Evolutionary conservation across 1,139 yeast genomes (phyloP), one percentile per base, ranked within the genome.

Genomic region (Magnusiomyces tetraspermus): DNA sequence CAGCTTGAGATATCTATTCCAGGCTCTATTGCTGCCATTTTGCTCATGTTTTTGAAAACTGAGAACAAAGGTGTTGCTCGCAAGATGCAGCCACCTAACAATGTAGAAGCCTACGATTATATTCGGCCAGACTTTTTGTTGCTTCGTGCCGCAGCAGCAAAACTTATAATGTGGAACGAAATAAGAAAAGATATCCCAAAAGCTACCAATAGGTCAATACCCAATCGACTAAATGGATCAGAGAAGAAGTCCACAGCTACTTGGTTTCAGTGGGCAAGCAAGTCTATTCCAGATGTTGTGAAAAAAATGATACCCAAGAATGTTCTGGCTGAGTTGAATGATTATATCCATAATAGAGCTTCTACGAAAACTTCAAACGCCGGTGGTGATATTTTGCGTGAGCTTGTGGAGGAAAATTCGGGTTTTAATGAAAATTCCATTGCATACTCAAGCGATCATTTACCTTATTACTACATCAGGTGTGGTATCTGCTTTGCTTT

Each of bases 21-120:
- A 46, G 97, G 97, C 1, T 86, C 96, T 0, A 72, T 86, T 0
- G 67, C 87, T 49, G 96, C 97, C 0, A 68, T 94, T 42, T 77
- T 82, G 44, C 76, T 92, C 54, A 82, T 88, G 46, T 89, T 80
- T 63, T 68, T 89, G 71, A 82, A 78, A 60, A 82, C 95, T 0
- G 79, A 78, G 50, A 80, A 86, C 62, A 55, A 60, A 0, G 70
- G 76, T 0, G 73, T 89, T 50, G 92, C 96, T 0, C 67, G 68
- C 23, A 84, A 83, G 60, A 66, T 88, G n/a, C 71, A 71, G 22
- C 73, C 83, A 2, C 95, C 96, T 0, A 71, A 71, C 10, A 76
- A 83, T 0, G 77, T 74, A 48, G 85, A 80, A 58, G 67, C 80
- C 38, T 68, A 84, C 38, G 89, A 83, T 59, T 87, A 86, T 61